Conservation (phyloP, 2,329 filamentous ascomycete genomes). For the Hymenoscyphus scutula region DNA sequence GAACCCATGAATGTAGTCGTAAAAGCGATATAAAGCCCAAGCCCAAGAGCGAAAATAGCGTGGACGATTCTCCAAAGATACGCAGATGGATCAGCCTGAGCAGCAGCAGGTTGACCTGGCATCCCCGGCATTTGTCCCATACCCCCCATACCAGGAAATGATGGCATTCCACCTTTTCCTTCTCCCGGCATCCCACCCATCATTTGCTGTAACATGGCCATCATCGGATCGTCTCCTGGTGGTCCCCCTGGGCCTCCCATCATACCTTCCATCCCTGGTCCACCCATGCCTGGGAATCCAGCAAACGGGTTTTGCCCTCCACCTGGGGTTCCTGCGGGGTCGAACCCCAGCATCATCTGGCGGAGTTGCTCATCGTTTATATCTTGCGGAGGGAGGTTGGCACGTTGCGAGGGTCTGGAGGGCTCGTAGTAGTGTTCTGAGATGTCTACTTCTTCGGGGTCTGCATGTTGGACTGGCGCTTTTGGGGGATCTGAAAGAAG, state of each 20-base stretch:
- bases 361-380: slow-evolving; percentile 59
- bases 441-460: slow-evolving; percentile 77
- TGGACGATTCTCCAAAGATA: slow-evolving; percentile 72
- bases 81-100: slow-evolving; percentile 42
- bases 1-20: slow-evolving; percentile 68
- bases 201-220: slow-evolving; percentile 75
- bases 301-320: slow-evolving; percentile 36
- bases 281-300: slow-evolving; percentile 32
- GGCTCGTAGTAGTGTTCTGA: slow-evolving; percentile 68
- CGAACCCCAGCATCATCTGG: slow-evolving; percentile 63
- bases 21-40: slow-evolving; percentile 69
- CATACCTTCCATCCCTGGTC: slow-evolving; percentile 33
- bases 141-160: slow-evolving; percentile 39
- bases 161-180: slow-evolving; percentile 35
- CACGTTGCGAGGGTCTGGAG: slow-evolving; percentile 42
- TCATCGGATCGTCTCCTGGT: slow-evolving; percentile 59
- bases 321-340: slow-evolving; percentile 39
- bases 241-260: slow-evolving; percentile 17
- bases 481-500: slow-evolving; percentile 31
- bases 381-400: slow-evolving; percentile 25
- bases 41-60: slow-evolving; percentile 65
- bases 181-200: slow-evolving; percentile 46
- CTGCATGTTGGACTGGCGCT: slow-evolving; percentile 45
- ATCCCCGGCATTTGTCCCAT: slow-evolving; percentile 41
- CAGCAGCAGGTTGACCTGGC: slow-evolving; percentile 33